These are phyloP conservation scores for Zalaria obscura DNA, from an alignment of 2,329 filamentous ascomycete species.

Conservation along the genomic window DNA sequence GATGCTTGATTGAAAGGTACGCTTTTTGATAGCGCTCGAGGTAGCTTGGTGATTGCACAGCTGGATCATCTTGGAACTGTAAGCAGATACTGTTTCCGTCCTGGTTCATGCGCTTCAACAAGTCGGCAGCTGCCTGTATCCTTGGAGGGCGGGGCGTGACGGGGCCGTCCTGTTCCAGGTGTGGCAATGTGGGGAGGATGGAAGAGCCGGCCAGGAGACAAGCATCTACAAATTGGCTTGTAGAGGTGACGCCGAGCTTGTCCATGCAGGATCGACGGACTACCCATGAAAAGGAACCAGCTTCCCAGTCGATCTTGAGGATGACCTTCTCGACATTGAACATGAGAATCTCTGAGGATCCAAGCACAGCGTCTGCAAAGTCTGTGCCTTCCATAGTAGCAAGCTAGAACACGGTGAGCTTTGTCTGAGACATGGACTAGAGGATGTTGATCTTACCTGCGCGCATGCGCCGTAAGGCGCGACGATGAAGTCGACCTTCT, in stretches of 20 bases:
- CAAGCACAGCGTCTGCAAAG: slow-evolving; percentile 62
- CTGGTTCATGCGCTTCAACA: slow-evolving; percentile 51
- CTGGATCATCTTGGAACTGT: slow-evolving; percentile 60
- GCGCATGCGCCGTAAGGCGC: slow-evolving; percentile 80
- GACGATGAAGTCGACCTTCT: slow-evolving; percentile 61
- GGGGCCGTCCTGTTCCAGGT: slow-evolving; percentile 38
- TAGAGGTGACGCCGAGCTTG: slow-evolving; percentile 46
- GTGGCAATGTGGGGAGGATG: slow-evolving; percentile 67
- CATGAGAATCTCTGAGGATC: slow-evolving; percentile 69
- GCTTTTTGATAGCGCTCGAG: slow-evolving; percentile 77
- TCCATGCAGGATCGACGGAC: slow-evolving; percentile 57
- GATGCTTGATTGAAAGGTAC: slow-evolving; percentile 73
- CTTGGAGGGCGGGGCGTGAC: slow-evolving; percentile 24
- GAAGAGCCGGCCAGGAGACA: slow-evolving; percentile 70
- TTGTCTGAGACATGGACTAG: neutral
- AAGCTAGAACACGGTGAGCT: slow-evolving; percentile 17
- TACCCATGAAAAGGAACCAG: slow-evolving; percentile 47
- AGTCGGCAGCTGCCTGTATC: slow-evolving; percentile 62
- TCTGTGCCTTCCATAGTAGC: slow-evolving; percentile 23
- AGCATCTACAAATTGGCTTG: slow-evolving; percentile 69
- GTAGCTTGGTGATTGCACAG: slow-evolving; percentile 59
- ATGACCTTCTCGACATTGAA: slow-evolving; percentile 72
- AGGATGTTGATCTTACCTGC: slow-evolving; percentile 45
- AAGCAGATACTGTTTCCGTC: slow-evolving; percentile 63
- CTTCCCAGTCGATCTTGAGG: slow-evolving; percentile 53